Evolutionary conservation across 345 rosid genomes (phyloP).

Genomic region (Eucalyptus tenuipes): DNA sequence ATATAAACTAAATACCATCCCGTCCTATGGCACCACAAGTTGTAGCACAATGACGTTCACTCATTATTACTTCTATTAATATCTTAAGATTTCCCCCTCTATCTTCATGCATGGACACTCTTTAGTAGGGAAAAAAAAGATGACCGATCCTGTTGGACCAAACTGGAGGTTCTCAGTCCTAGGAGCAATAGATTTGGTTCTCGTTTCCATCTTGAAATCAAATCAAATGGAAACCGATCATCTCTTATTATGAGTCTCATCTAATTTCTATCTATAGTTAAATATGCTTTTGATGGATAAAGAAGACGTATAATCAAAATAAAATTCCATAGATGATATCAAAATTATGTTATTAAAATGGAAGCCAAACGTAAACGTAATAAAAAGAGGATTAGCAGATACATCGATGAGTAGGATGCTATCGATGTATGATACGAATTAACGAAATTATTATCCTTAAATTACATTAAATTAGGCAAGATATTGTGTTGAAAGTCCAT

Average conservation of each 20-base stretch:
- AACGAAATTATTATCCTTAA: background rate
- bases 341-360: background rate
- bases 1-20: no score
- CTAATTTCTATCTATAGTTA: no score
- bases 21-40: accelerated
- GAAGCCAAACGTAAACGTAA: background rate
- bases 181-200: accelerated
- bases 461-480: background rate
- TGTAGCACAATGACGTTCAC: accelerated
- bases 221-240: no score
- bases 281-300: no score
- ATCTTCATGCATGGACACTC: accelerated
- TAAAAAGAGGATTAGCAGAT: background rate
- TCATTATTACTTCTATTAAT: no score
- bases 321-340: background rate
- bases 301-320: background rate
- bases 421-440: background rate
- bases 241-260: no score
- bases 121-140: no score
- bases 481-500: background rate
- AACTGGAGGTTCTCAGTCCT: accelerated
- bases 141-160: accelerated
- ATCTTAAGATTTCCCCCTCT: no score
- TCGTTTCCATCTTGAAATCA: accelerated
- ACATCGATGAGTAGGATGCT: background rate